Percentiles rank a stretch among this genome's conserved stretches.
Conservation (phyloP, 1,284 basidiomycete species). For the Psilocybe mexicana region DNA sequence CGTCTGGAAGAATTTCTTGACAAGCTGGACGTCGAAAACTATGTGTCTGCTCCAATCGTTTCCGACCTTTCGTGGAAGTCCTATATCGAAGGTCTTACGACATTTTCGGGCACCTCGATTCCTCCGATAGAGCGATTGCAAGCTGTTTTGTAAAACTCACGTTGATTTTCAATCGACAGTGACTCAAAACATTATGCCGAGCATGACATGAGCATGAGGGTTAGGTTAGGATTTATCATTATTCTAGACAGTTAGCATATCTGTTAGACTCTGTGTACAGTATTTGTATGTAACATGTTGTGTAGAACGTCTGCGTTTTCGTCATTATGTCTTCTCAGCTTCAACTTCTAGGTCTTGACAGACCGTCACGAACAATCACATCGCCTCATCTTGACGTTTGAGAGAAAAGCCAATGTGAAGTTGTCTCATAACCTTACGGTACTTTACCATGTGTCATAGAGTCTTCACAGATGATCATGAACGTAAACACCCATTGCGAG, state of each 20-base stretch:
- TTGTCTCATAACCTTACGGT: neutral
- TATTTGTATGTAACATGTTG: neutral
- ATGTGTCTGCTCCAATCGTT: slow-evolving; percentile 52
- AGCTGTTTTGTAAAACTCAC: slow-evolving; percentile 33
- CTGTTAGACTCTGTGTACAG: slow-evolving; percentile 1
- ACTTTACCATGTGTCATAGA: no score
- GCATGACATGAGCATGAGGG: slow-evolving; percentile 5
- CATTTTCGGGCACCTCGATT: slow-evolving; percentile 40
- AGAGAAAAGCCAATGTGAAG: neutral
- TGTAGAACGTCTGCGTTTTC: neutral
- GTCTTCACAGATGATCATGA: neutral
- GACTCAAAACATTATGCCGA: slow-evolving; percentile 6
- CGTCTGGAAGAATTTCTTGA: slow-evolving; percentile 41
- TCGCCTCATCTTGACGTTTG: neutral
- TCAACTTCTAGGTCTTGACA: neutral
- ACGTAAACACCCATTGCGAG: neutral
- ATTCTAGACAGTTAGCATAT: neutral
- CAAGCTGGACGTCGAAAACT: slow-evolving; percentile 44
- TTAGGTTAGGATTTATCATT: neutral
- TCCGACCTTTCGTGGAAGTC: slow-evolving; percentile 49
- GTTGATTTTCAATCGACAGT: neutral
- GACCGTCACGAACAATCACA: neutral
- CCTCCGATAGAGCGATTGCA: slow-evolving; percentile 35
- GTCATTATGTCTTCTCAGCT: neutral
- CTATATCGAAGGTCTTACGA: slow-evolving; percentile 40